These are phyloP conservation scores for Cutaneotrichosporon mucoides DNA, from an alignment of 1,284 basidiomycete species.

Conservation along the genomic window DNA sequence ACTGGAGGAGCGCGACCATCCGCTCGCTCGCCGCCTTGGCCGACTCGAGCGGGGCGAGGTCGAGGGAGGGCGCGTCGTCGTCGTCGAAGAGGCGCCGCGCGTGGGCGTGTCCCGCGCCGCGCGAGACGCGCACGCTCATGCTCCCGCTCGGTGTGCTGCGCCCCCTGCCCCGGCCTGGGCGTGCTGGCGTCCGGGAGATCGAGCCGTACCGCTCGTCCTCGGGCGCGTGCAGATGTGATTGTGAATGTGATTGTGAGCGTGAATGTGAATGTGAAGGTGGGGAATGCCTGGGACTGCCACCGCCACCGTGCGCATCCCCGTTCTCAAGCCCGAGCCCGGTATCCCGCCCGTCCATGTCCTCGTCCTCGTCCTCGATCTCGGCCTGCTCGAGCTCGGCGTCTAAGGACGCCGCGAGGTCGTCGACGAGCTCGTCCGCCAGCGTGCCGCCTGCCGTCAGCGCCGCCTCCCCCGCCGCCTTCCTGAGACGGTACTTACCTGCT, in stretches of 20 bases:
- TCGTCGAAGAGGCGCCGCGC: background rate
- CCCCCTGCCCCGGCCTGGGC: background rate
- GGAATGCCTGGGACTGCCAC: no score
- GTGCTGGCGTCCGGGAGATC: background rate
- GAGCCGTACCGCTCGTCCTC: no score
- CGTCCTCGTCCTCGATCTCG: no score
- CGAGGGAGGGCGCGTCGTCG: background rate
- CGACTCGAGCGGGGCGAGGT: background rate
- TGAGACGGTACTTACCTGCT: background rate
- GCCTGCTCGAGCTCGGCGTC: background rate
- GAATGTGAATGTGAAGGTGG: no score
- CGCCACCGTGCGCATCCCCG: background rate
- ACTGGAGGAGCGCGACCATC: background rate
- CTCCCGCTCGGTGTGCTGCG: background rate
- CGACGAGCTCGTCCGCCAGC: slow-evolving; percentile 3
- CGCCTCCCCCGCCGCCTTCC: background rate
- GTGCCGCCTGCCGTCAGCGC: background rate
- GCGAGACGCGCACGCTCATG: background rate
- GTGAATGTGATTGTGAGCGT: no score
- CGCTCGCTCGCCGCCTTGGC: background rate
- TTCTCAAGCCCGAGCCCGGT: background rate
- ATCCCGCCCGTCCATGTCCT: background rate
- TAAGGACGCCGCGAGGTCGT: background rate
- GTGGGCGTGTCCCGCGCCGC: no score
- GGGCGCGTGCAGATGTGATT: no score